Evolutionary conservation across 805 yeast species (phyloP), one percentile per base, ranked within the genome.

Genomic region (Myxozyma lipomycoides): DNA sequence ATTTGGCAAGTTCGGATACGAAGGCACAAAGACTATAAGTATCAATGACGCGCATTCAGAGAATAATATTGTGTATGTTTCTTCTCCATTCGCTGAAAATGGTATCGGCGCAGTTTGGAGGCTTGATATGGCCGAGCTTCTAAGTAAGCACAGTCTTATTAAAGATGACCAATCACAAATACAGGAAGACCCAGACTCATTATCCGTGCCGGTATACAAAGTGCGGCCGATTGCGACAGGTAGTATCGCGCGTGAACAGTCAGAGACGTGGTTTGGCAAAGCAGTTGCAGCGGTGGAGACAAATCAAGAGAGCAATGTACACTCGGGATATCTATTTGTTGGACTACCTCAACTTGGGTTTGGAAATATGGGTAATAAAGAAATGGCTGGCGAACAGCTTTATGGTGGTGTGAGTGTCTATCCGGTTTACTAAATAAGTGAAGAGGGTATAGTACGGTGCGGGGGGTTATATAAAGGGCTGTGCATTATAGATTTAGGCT

Each of bases 71-170:
- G 50, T 77, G 21, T 66, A 65, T 44, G 59, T 76, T 2, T 67
- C 78, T 0, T 72, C 79, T 0, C 76, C 78, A 1, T 67, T 66
- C 17, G 73, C 71, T 10, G 62, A 51, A 17, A 61, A 61, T 25
- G 77, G 76, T 2, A 62, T 63, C 48, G 83, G 81, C 0, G 73
- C 75, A 0, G 64, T 81, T 2, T 81, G 80, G 74, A 58, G 60
- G 32, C 48, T 77, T 1, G 48, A 64, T 15, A 46, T 54, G 32
- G 49, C 40, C 25, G 49, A 43, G 19, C 25, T 45, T 12, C 32
- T 51, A 10, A 7, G 19, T 21, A 35, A 35, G 38, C 12, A 28
- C 32, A 28, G 12, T 12, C 12, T 12, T 7, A 12, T n/a, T n/a
- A 15, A 40, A n/a, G 10, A 24, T n/a, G 15, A 40, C n/a, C n/a